Conservation (phyloP, 345 rosid species). For the Aurinia saxatilis region DNA sequence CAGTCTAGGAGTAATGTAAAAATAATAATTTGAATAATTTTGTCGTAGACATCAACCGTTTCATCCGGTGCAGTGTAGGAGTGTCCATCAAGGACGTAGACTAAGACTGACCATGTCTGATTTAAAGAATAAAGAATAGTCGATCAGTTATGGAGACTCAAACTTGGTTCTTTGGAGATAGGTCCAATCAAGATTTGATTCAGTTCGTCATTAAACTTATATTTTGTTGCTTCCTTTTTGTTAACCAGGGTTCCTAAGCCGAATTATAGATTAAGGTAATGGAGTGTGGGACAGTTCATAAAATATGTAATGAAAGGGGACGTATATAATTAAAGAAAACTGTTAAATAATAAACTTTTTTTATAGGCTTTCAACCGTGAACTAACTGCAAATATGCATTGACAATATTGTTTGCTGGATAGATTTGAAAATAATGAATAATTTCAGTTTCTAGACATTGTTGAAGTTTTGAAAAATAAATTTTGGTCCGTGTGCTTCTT, state of each 20-base stretch:
- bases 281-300: too few species aligned
- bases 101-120: not conserved
- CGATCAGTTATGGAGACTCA: constrained; percentile 1
- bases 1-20: not conserved
- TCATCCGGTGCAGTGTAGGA: constrained; percentile 2
- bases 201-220: not conserved
- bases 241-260: too few species aligned
- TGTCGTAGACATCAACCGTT: too few species aligned
- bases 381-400: too few species aligned
- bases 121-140: not conserved
- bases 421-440: too few species aligned
- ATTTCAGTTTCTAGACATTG: not conserved
- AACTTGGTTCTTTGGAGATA: not conserved
- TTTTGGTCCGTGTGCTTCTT: too few species aligned
- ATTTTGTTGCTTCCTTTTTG: not conserved
- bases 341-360: too few species aligned
- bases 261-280: too few species aligned
- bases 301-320: too few species aligned
- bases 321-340: too few species aligned
- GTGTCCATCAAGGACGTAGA: not conserved
- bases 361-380: too few species aligned
- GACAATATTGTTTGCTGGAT: not conserved
- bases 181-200: not conserved
- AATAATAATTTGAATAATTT: too few species aligned
- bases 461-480: not conserved